phyloP scores from a whole-genome alignment of 2,329 filamentous ascomycete species.

The Colletotrichum abscissum region DNA sequence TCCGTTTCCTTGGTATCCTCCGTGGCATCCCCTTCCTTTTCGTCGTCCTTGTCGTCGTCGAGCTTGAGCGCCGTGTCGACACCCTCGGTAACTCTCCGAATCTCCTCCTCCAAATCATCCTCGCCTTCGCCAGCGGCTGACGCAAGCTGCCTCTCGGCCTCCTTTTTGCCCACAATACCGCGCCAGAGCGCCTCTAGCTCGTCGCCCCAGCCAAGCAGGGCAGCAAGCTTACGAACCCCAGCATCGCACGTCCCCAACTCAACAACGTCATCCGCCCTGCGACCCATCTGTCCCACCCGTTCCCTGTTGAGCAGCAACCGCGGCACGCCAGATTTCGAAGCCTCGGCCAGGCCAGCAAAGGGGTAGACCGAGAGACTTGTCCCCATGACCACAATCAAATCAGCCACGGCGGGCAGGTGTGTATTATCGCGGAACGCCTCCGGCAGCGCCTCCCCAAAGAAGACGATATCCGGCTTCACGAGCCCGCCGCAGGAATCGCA shows the following conservation, averaged over 20 bases:
- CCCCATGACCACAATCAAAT: conserved; percentile 87
- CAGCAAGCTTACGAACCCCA: conserved; percentile 82
- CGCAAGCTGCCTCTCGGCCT: conserved; percentile 62
- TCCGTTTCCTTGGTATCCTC: background rate
- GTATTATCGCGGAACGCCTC: conserved; percentile 48
- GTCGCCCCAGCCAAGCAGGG: conserved; percentile 84
- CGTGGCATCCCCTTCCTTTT: background rate
- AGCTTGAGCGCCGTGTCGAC: conserved; percentile 49
- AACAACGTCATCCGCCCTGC: conserved; percentile 84
- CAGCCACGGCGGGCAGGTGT: conserved; percentile 68
- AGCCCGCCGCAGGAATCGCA: conserved; percentile 80
- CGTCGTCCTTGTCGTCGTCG: conserved; percentile 38
- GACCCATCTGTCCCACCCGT: conserved; percentile 81
- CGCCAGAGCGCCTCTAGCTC: conserved; percentile 86
- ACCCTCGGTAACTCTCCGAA: conserved; percentile 51
- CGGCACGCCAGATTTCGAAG: conserved; percentile 72
- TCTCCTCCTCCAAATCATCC: conserved; percentile 55
- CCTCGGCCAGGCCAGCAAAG: conserved; percentile 82
- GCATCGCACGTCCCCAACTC: conserved; percentile 85
- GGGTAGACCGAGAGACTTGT: conserved; percentile 90
- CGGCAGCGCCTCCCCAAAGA: conserved; percentile 82
- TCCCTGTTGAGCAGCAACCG: conserved; percentile 91
- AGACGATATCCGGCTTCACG: conserved; percentile 95
- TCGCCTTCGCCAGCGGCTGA: conserved; percentile 45
- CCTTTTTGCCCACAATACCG: conserved; percentile 70